phyloP scores from a whole-genome alignment of 257 asterid species.

The Lycium ferocissimum region DNA sequence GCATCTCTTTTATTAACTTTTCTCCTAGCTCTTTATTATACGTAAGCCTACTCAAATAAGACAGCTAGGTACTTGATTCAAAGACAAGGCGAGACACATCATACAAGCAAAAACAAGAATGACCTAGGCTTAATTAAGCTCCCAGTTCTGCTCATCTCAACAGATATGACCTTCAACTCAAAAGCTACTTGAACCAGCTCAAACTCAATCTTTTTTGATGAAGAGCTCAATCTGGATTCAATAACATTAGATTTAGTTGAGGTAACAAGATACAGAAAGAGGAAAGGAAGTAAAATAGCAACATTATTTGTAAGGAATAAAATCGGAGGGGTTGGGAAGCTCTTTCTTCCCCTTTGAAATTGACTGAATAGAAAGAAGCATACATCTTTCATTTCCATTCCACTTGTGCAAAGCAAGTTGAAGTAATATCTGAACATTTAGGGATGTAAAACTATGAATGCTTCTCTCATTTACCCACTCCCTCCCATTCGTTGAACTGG shows the following conservation, averaged over 20 bases:
- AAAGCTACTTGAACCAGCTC: background rate
- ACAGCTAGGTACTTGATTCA: background rate
- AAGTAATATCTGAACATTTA: background rate
- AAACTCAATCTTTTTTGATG: background rate
- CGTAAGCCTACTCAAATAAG: background rate
- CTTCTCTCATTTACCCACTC: background rate
- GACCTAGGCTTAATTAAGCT: background rate
- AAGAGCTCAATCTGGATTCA: background rate
- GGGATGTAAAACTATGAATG: background rate
- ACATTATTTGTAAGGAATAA: conserved; percentile 7
- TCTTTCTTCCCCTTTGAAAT: background rate
- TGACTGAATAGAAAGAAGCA: background rate
- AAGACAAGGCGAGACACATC: background rate
- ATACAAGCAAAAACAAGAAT: background rate
- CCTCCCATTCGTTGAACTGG: background rate
- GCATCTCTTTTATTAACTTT: background rate
- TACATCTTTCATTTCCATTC: background rate
- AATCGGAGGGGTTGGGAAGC: background rate
- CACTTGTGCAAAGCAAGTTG: conserved; percentile 12
- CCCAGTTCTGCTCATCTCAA: background rate
- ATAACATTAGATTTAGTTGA: conserved; percentile 4
- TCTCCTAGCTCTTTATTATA: conserved; percentile 8
- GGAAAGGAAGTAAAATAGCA: background rate
- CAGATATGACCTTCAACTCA: background rate
- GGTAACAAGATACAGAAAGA: background rate